Percentiles rank a stretch among this genome's conserved stretches.
Conservation (phyloP, 2,329 filamentous ascomycete genomes). For the Ploettnerulaceae sp. region DNA sequence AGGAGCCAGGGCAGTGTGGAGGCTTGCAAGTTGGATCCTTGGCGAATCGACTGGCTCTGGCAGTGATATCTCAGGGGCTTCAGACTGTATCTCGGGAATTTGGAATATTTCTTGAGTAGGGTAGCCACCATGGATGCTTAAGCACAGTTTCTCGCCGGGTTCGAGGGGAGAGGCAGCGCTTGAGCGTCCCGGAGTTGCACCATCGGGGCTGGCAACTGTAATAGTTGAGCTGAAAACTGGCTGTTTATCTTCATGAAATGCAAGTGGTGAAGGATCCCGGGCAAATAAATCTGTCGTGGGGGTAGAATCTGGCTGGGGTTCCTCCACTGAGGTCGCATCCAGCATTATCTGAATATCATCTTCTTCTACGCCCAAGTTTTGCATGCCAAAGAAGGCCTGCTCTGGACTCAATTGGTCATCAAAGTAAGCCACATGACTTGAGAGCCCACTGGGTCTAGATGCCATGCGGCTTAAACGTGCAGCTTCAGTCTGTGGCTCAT, state of each 20-base stretch:
- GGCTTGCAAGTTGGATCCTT: slow-evolving; percentile 23
- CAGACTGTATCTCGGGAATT: neutral
- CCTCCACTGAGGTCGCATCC: slow-evolving; percentile 23
- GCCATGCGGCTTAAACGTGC: slow-evolving; percentile 23
- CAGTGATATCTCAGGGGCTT: slow-evolving; percentile 14
- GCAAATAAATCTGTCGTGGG: slow-evolving; percentile 16
- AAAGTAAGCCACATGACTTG: slow-evolving; percentile 21
- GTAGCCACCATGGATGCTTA: neutral
- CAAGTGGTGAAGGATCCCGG: slow-evolving; percentile 16
- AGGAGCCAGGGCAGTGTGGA: slow-evolving; percentile 27
- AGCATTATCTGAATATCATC: slow-evolving; percentile 30
- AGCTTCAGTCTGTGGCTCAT: slow-evolving; percentile 61
- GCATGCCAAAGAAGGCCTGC: slow-evolving; percentile 25
- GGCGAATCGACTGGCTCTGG: slow-evolving; percentile 15
- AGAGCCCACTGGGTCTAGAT: slow-evolving; percentile 18
- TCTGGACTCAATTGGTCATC: slow-evolving; percentile 23
- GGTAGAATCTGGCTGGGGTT: slow-evolving; percentile 15
- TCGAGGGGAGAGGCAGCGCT: slow-evolving; percentile 11
- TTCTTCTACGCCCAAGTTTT: slow-evolving; percentile 17
- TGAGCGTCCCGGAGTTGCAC: slow-evolving; percentile 7
- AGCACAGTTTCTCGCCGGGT: slow-evolving; percentile 11
- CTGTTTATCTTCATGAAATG: slow-evolving; percentile 16
- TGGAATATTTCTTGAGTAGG: neutral
- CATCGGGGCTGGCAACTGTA: slow-evolving; percentile 19
- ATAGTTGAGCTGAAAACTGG: slow-evolving; percentile 21